Evolutionary conservation across 2,329 filamentous ascomycete species (phyloP).

Genomic region (Shiraia sp.): DNA sequence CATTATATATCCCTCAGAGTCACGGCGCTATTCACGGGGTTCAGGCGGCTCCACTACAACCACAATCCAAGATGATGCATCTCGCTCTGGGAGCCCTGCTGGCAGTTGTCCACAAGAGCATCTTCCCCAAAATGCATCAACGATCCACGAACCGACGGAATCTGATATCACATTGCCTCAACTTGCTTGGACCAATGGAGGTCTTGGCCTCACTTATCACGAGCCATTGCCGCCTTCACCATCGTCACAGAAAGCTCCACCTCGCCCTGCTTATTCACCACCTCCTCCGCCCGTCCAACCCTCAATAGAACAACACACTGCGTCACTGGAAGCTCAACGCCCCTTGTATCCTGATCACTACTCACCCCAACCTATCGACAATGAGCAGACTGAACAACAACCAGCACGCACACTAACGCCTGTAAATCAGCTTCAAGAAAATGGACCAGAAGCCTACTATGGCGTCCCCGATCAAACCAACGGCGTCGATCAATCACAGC

Average conservation of each 20-base stretch:
- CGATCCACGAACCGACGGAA: conserved; percentile 27
- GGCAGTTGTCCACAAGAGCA: conserved; percentile 32
- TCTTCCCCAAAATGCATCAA: conserved; percentile 44
- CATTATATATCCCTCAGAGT: conserved; percentile 42
- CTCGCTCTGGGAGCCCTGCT: conserved; percentile 39
- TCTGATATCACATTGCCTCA: conserved; percentile 39
- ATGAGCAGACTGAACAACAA: conserved; percentile 27
- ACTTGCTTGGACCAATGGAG: conserved; percentile 41
- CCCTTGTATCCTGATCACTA: conserved; percentile 17
- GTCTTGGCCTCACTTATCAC: conserved; percentile 52
- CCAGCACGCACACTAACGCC: conserved; percentile 27
- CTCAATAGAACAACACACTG: conserved; percentile 18
- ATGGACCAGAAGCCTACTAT: conserved; percentile 21
- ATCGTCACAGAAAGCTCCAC: conserved; percentile 36
- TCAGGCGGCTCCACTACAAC: conserved; percentile 38
- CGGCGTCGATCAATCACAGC: conserved; percentile 9
- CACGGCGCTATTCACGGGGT: conserved; percentile 39
- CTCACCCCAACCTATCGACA: conserved; percentile 10
- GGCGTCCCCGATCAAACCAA: conserved; percentile 21
- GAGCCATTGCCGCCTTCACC: conserved; percentile 30
- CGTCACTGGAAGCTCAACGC: conserved; percentile 7
- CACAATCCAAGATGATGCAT: conserved; percentile 37
- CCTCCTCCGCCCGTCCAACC: conserved; percentile 46
- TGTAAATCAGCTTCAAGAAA: conserved; percentile 20
- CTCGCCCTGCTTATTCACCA: conserved; percentile 53